These are phyloP conservation scores for Zoysia matrella DNA, from an alignment of 202 grass and related monocot genomes.

Conservation along the genomic window DNA sequence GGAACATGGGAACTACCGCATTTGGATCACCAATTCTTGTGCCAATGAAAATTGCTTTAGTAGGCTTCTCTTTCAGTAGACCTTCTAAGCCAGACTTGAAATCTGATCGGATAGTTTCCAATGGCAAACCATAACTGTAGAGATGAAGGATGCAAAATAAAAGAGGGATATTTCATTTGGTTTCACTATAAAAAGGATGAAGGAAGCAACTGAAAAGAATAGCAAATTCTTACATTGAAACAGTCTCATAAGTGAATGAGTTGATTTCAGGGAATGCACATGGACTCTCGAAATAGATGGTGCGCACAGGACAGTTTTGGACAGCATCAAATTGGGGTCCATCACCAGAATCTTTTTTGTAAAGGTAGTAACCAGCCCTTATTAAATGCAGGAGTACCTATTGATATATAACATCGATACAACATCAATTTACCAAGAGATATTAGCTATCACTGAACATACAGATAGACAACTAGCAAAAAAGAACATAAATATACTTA, in stretches of 20 bases:
- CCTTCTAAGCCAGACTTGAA: conserved; percentile 96
- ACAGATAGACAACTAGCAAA: conserved; percentile 29
- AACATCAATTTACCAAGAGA: conserved; percentile 32
- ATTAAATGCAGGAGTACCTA: conserved; percentile 97
- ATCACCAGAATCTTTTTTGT: conserved; percentile 59
- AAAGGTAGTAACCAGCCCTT: conserved; percentile 88
- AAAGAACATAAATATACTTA: conserved; percentile 59
- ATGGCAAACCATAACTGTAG: conserved; percentile 75
- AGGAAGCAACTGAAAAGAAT: conserved; percentile 15
- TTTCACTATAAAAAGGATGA: conserved; percentile 26
- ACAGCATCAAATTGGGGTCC: conserved; percentile 45
- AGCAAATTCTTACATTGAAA: conserved; percentile 62
- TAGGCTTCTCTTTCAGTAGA: conserved; percentile 76
- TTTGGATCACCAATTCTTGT: conserved; percentile 99
- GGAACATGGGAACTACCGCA: conserved; percentile 64
- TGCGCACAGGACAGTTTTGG: conserved; percentile 82
- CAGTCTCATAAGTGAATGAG: conserved; percentile 94
- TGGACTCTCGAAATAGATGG: conserved; percentile 95
- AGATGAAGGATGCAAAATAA: conserved; percentile 30
- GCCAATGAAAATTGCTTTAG: conserved; percentile 98
- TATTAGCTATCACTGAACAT: conserved; percentile 18
- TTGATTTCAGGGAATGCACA: conserved; percentile 95
- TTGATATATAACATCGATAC: conserved; percentile 32
- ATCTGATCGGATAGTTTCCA: conserved; percentile 91
- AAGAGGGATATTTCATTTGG: conserved; percentile 26